Evolutionary conservation across 441 rosid species (phyloP).

Genomic region (Mallotus repandus): DNA sequence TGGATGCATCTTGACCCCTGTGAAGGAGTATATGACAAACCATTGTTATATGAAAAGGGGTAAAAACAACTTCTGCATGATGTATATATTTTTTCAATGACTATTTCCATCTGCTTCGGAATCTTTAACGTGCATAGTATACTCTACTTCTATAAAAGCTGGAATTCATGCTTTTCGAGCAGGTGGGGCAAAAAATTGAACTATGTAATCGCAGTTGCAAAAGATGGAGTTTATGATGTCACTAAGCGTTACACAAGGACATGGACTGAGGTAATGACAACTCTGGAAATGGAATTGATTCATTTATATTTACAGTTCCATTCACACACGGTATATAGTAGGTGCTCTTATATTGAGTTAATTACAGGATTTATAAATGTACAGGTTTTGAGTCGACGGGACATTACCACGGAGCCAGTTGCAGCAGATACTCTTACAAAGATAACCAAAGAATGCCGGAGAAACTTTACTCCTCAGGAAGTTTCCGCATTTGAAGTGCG

Average conservation of each 20-base stretch:
- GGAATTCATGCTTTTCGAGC: slow-evolving; percentile 19
- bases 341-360: not conserved
- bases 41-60: slow-evolving; percentile 92
- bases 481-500: slow-evolving; percentile 58
- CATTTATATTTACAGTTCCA: slow-evolving; percentile 4
- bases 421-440: slow-evolving; percentile 42
- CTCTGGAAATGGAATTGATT: slow-evolving; percentile 12
- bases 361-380: slow-evolving; percentile 9
- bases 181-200: slow-evolving; percentile 85
- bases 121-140: not conserved
- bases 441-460: slow-evolving; percentile 57
- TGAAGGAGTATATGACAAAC: slow-evolving; percentile 76
- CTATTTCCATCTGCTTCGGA: slow-evolving; percentile 5
- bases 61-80: slow-evolving; percentile 20
- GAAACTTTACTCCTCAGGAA: slow-evolving; percentile 31
- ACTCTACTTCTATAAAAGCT: slow-evolving; percentile 1
- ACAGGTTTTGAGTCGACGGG: slow-evolving; percentile 74
- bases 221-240: slow-evolving; percentile 87
- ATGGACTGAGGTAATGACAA: slow-evolving; percentile 74
- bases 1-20: slow-evolving; percentile 99
- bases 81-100: slow-evolving; percentile 13
- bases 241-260: slow-evolving; percentile 93
- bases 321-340: not conserved
- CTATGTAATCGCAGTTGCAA: slow-evolving; percentile 77
- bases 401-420: slow-evolving; percentile 54